phyloP scores from a whole-genome alignment of 2,329 filamentous ascomycete species.

The Lachnellula cervina region DNA sequence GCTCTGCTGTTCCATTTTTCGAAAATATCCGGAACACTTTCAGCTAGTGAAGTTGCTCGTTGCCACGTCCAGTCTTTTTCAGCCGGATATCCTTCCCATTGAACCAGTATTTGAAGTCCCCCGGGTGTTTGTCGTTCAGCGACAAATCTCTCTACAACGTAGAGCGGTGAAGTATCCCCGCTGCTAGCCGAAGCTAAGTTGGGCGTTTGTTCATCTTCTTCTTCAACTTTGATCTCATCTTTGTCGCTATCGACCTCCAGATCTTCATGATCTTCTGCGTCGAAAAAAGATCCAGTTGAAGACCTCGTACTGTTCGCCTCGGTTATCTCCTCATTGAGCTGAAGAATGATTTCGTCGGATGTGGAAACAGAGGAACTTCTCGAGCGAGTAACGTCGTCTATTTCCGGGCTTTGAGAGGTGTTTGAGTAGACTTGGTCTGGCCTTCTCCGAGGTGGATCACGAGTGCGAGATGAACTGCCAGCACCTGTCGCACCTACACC shows the following conservation, averaged over 20 bases:
- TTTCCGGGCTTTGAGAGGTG: neutral
- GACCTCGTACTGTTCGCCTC: neutral
- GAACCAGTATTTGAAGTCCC: constrained; percentile 12
- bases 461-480: neutral
- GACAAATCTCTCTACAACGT: constrained; percentile 8
- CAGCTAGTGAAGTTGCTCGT: constrained; percentile 2
- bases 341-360: neutral
- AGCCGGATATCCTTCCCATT: constrained; percentile 18
- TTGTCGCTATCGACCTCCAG: neutral
- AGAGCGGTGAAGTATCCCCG: neutral
- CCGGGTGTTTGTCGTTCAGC: constrained; percentile 6
- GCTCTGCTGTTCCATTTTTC: constrained; percentile 8
- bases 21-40: constrained; percentile 12
- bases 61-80: constrained; percentile 21
- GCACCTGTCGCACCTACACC: neutral
- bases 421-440: neutral
- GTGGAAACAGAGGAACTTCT: neutral
- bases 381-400: neutral
- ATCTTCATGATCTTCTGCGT: neutral
- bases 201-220: neutral
- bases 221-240: neutral
- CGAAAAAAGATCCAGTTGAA: neutral
- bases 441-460: neutral
- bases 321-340: neutral
- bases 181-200: neutral